Evolutionary conservation across 768 basidiomycete genomes (phyloP).

Genomic region (Mycena venus): DNA sequence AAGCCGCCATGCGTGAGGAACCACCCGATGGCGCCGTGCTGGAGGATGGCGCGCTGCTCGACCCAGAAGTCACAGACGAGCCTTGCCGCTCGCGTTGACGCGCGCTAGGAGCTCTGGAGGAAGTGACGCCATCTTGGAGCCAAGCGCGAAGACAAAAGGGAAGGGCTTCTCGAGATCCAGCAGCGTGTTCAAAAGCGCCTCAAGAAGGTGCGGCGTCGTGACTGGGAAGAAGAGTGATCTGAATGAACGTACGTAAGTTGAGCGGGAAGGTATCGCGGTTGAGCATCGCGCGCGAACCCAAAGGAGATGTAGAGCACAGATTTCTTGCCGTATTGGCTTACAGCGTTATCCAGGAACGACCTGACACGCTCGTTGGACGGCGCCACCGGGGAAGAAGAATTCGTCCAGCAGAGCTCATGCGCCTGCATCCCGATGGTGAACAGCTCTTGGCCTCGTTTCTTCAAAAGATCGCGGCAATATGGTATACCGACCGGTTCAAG

Average conservation of each 20-base stretch:
- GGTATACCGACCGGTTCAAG: conserved; percentile 17
- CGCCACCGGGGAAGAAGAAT: too few species aligned
- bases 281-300: conserved; percentile 19
- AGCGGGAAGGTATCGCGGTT: too few species aligned
- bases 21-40: too few species aligned
- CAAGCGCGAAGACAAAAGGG: conserved; percentile 18
- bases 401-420: neutral
- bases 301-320: conserved; percentile 28
- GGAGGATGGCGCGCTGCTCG: too few species aligned
- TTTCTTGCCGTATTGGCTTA: neutral
- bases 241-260: neutral
- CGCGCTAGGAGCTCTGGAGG: conserved; percentile 5
- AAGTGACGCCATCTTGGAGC: neutral
- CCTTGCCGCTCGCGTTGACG: conserved; percentile 13
- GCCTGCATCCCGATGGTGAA: conserved; percentile 13
- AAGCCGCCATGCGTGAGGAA: too few species aligned
- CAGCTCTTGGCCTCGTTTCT: neutral
- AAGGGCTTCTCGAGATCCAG: too few species aligned
- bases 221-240: too few species aligned
- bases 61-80: conserved; percentile 13
- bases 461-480: neutral
- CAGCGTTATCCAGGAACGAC: neutral
- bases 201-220: neutral
- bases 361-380: neutral
- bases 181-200: conserved; percentile 12